Base-by-base conservation (phyloP, 495 filamentous ascomycete genomes). In the Penicillium lividum region DNA sequence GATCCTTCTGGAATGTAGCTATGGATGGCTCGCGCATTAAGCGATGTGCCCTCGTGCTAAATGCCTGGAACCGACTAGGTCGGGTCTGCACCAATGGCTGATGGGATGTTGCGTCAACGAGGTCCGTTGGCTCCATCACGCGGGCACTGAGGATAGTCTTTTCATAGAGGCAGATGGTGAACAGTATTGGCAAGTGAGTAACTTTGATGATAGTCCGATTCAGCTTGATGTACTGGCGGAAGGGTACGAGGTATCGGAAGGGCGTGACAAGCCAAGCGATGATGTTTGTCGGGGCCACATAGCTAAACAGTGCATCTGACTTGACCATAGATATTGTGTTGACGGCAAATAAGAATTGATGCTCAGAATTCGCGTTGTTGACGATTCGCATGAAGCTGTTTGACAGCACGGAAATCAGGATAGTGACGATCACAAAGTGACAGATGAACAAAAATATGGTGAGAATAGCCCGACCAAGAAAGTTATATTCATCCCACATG, bases 271-370 rank as follows among this genome's bases (percentile, higher is more conserved):
- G 59, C 93, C 92, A 98, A 33, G 89, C 91, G 53, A 97, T 77
- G 36, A 96, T 86, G 65, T 97, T 97, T 13, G 87, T 86, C 0
- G 93, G 93, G 1, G 91, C 89, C 56, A 96, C 80, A 64, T 97
- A 97, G 13, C 91, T 93, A 75, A 97, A 97, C 0, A 97, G 77
- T 0, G 90, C 89, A 67, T 97, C 92, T 22, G 91, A 95, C 67
- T 98, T 97, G 51, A 97, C 93, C 89, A 97, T 90, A 4, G 92
- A 94, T 38, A 96, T 92, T 6, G 91, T 92, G 62, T 96, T 96
- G 69, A 97, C 89, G 6, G 93, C 91, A 68, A 97, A 95, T 4
- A 96, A 75, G 65, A 96, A 97, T 76, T 95, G 91, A 70, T 96
- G 91, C 72, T 96, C 92, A 67, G 96, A 86, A 54, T 92, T 89